These are phyloP conservation scores for Hypoxylon sp. DNA, from an alignment of 2,329 filamentous ascomycete species.

Conservation along the genomic window DNA sequence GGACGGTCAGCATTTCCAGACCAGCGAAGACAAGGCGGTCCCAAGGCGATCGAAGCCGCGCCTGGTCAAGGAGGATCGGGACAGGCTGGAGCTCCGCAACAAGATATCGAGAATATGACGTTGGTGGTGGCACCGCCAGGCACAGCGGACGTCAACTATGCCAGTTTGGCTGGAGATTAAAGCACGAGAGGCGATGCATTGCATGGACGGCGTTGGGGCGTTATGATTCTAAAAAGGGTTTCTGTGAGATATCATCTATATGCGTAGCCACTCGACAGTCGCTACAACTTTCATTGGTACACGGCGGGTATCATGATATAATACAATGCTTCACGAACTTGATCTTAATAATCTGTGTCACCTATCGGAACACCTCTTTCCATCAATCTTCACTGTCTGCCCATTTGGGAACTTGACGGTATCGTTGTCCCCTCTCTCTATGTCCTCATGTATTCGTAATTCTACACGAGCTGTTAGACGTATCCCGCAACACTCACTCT, in stretches of 20 bases:
- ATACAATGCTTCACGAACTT: constrained; percentile 44
- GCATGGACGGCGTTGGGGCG: constrained; percentile 54
- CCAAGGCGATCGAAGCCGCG: constrained; percentile 54
- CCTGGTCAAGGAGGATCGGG: constrained; percentile 51
- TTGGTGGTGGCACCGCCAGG: constrained; percentile 85
- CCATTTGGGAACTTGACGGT: constrained; percentile 78
- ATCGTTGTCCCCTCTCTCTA: constrained; percentile 93
- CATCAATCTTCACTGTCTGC: constrained; percentile 50
- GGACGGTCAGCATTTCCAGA: constrained; percentile 71
- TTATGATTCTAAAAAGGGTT: constrained; percentile 51
- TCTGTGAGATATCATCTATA: constrained; percentile 37
- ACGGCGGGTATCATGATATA: constrained; percentile 52
- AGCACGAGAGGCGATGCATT: constrained; percentile 41
- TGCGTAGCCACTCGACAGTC: constrained; percentile 24
- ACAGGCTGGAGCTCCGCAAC: constrained; percentile 45
- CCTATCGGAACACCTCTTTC: constrained; percentile 49
- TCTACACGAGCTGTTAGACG: constrained; percentile 64
- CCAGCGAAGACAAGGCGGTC: constrained; percentile 58
- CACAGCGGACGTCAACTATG: constrained; percentile 83
- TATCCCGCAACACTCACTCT: too few relatives aligned
- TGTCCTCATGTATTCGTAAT: constrained; percentile 90
- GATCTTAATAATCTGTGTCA: constrained; percentile 31
- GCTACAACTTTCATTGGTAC: constrained; percentile 46
- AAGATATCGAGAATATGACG: constrained; percentile 55
- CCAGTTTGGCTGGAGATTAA: constrained; percentile 86